Base-by-base conservation (phyloP, 306 rosid genomes). In the Lathyrus sativus region DNA sequence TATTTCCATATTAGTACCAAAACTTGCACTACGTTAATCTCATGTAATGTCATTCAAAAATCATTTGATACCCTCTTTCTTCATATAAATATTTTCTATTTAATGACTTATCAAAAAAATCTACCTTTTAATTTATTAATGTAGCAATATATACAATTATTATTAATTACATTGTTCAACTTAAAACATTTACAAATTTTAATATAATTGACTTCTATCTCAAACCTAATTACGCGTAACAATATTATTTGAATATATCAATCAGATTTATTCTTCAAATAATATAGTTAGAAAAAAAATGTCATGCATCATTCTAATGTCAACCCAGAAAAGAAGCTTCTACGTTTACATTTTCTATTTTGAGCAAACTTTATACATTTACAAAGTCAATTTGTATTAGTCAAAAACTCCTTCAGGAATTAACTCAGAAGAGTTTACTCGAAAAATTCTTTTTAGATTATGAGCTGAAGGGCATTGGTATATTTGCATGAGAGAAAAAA, bases 201-300 rank as follows among this genome's bases (percentile, higher is more conserved):
- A 35, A 35, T 6, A 35, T 35, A 9, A 35, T 35, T 35, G 9
- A 7, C 39, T 35, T 35, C 39, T 35, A 35, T 35, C 39, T 35
- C 38, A 35, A 35, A 35, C 9, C 9, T 35, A 35, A 35, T 35
- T 35, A 35, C 39, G 9, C 15, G 48, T 48, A 6, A 7, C 11
- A 48, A 15, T 15, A 15, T 48, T 15, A 7, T 48, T 55, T 55
- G 35, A 26, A 26, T 44, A 26, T 55, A 24, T 11, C 9, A 55
- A 55, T 26, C 2, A 60, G 22, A 11, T 59, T 59, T 35, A 35
- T 59, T 59, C 65, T 14, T 59, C 65, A 59, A 31, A 37, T 15
- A 8, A 60, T 4, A 4, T 33, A 60, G n/a, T 35, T 24, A 15
- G 11, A 33, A 33, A 31, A 19, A 58, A 57, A 13, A 31, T 48